phyloP scores from a whole-genome alignment of 176 grass and related monocot genomes.

The Hyparrhenia diplandra region DNA sequence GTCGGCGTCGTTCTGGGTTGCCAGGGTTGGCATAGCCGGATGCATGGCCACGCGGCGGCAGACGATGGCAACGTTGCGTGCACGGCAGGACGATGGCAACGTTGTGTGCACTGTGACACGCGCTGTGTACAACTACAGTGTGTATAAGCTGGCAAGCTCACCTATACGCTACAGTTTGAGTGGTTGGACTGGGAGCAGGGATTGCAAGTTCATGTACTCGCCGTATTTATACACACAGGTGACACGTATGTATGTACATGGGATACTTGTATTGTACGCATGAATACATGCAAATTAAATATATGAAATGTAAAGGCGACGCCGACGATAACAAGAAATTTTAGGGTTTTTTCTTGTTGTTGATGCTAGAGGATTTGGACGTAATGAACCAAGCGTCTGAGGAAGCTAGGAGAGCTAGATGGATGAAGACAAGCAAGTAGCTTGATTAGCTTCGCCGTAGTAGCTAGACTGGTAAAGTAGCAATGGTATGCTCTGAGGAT shows the following conservation, averaged over 20 bases:
- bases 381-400: background rate
- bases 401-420: background rate
- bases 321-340: background rate
- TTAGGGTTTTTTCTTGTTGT: background rate
- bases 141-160: background rate
- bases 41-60: too few species aligned
- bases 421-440: background rate
- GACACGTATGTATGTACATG: too few species aligned
- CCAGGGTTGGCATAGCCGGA: too few species aligned
- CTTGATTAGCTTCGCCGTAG: background rate
- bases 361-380: background rate
- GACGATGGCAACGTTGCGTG: too few species aligned
- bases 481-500: too few species aligned
- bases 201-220: background rate
- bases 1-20: too few species aligned
- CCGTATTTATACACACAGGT: background rate
- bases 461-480: too few species aligned
- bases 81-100: too few species aligned
- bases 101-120: too few species aligned
- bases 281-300: background rate
- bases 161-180: background rate
- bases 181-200: constrained; percentile 12
- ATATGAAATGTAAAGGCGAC: background rate
- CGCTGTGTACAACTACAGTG: too few species aligned
- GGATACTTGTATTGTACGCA: background rate